Base-by-base conservation (phyloP, 129 eudicot species). In the Lactuca saligna region DNA sequence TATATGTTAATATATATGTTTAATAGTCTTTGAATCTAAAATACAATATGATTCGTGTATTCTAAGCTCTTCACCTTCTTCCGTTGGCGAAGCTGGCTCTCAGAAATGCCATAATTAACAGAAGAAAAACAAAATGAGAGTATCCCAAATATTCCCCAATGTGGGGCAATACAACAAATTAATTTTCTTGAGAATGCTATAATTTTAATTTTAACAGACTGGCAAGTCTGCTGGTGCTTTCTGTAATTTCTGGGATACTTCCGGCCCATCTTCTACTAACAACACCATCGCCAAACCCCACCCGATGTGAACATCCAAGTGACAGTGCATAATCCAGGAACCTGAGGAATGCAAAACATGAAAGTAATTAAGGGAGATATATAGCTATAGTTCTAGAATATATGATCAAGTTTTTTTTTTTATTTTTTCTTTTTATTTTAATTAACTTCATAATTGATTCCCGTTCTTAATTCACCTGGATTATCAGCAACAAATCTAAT, bases 401-500 rank as follows among this genome's bases (percentile, higher is more conserved):
- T 17, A 16, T n/a, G 1, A 25, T 25, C 29, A 25, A 20, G 25
- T 1, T 20, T 20, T 20, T 20, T 0, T 20, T 20, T n/a, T n/a
- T n/a, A n/a, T n/a, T n/a, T n/a, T n/a, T n/a, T n/a, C n/a, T n/a
- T n/a, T n/a, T n/a, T n/a, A n/a, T n/a, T n/a, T n/a, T n/a, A 25
- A 25, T 25, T 25, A 2, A 25, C 29, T 25, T 33, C n/a, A n/a
- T n/a, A 34, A 13, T 64, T 65, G 14, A 35, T 44, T 0, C 0
- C 13, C 50, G 14, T 8, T 12, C 16, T 38, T 39, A 17, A 3
- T 7, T 57, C 76, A 88, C 97, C 98, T 79, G 98, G 98, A 83
- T 93, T 93, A 63, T 93, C 98, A 44, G 98, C 98, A 8, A 93
- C 97, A 59, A 93, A 93, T 80, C 98, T 72, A 53, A 93, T 89